Conservation (phyloP, 805 yeast species). For the Candida sanyiensis region DNA sequence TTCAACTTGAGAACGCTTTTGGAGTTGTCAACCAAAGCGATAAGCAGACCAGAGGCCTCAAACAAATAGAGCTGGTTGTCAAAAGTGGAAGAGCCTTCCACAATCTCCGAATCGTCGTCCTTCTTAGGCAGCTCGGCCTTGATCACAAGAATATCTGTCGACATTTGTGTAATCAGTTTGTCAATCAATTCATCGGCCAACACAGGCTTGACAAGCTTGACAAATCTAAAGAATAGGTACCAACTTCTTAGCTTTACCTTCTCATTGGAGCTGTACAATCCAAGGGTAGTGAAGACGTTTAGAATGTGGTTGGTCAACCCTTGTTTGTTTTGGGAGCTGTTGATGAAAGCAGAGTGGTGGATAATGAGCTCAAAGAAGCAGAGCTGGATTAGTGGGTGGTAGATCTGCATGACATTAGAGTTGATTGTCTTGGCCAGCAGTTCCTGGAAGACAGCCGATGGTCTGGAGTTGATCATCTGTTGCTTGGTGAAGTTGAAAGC, state of each 20-base stretch:
- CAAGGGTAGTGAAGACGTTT: slow-evolving; percentile 75
- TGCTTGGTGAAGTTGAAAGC: slow-evolving; percentile 64
- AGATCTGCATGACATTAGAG: slow-evolving; percentile 42
- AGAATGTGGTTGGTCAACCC: slow-evolving; percentile 57
- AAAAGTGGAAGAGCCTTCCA: slow-evolving; percentile 49
- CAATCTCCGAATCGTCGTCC: slow-evolving; percentile 51
- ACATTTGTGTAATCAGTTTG: slow-evolving; percentile 52
- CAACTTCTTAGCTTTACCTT: slow-evolving; percentile 82
- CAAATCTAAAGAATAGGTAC: slow-evolving; percentile 81
- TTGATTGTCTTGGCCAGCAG: slow-evolving; percentile 48
- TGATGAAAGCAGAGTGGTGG: slow-evolving; percentile 65
- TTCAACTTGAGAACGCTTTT: slow-evolving; percentile 37
- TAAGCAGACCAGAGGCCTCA: slow-evolving; percentile 79
- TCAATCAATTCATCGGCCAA: slow-evolving; percentile 46
- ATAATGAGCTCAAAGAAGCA: slow-evolving; percentile 80
- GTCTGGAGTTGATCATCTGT: slow-evolving; percentile 59
- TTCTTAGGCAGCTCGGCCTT: slow-evolving; percentile 46
- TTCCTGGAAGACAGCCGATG: slow-evolving; percentile 55
- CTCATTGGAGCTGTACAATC: slow-evolving; percentile 68
- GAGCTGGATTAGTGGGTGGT: slow-evolving; percentile 79
- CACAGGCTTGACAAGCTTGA: slow-evolving; percentile 68
- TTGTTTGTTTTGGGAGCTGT: slow-evolving; percentile 38
- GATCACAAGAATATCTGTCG: slow-evolving; percentile 54
- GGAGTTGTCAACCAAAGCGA: slow-evolving; percentile 43
- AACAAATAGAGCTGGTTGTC: slow-evolving; percentile 76